Evolutionary conservation across 768 basidiomycete genomes (phyloP).

Genomic region (Boletus rubropictus): DNA sequence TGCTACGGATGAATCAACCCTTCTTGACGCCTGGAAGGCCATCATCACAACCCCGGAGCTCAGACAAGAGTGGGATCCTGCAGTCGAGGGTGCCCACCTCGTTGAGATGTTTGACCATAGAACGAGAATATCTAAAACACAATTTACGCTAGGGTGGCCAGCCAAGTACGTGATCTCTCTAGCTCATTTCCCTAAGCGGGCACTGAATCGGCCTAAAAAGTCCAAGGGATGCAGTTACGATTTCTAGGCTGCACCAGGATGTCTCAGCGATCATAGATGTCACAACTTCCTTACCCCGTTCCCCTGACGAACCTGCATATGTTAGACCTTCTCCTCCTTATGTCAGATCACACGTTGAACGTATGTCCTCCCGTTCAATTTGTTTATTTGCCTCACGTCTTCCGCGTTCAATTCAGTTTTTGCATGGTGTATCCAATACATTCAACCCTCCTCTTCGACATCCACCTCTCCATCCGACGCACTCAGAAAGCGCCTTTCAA

Average conservation of each 20-base stretch:
- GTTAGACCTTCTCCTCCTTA: slow-evolving; percentile 88
- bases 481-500: slow-evolving; percentile 26
- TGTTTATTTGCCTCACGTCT: slow-evolving; percentile 4
- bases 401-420: slow-evolving; percentile 48
- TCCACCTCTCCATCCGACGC: slow-evolving; percentile 33
- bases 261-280: slow-evolving; percentile 81
- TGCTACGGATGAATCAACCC: slow-evolving; percentile 45
- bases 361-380: slow-evolving; percentile 38
- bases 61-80: slow-evolving; percentile 88
- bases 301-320: slow-evolving; percentile 85
- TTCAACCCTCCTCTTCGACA: slow-evolving; percentile 35
- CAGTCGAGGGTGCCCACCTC: slow-evolving; percentile 78
- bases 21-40: slow-evolving; percentile 75
- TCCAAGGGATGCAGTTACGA: slow-evolving; percentile 91
- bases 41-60: slow-evolving; percentile 83
- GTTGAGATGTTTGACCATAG: slow-evolving; percentile 82
- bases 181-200: neutral
- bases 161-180: slow-evolving; percentile 70
- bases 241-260: slow-evolving; percentile 81
- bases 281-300: slow-evolving; percentile 89
- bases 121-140: slow-evolving; percentile 84
- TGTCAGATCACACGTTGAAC: slow-evolving; percentile 78
- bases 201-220: slow-evolving; percentile 35
- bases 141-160: slow-evolving; percentile 93
- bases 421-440: slow-evolving; percentile 88